Percentiles rank a stretch among this genome's conserved stretches.
These are phyloP conservation scores for Wickerhamiella parazyma DNA, from an alignment of 805 yeast genomes.

Conservation along the genomic window DNA sequence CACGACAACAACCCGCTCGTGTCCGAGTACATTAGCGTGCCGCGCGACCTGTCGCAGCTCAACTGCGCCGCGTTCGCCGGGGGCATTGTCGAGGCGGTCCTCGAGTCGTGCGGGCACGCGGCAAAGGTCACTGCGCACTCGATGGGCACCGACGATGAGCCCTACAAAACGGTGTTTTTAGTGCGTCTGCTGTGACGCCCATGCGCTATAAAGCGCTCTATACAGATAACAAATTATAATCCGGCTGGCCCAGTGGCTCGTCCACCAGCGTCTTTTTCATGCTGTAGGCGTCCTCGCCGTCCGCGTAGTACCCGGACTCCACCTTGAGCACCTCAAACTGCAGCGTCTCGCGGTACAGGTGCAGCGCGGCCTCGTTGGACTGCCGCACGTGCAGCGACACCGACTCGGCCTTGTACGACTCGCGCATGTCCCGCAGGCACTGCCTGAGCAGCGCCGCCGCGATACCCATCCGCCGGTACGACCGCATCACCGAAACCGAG, in stretches of 20 bases:
- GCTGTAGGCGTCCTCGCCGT: slow-evolving; percentile 94
- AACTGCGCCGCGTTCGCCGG: slow-evolving; percentile 77
- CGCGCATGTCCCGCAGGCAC: slow-evolving; percentile 64
- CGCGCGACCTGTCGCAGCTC: slow-evolving; percentile 62
- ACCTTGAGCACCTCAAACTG: slow-evolving; percentile 68
- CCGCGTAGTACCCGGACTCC: slow-evolving; percentile 85
- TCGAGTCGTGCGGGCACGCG: slow-evolving; percentile 58
- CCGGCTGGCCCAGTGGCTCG: not conserved
- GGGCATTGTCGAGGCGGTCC: slow-evolving; percentile 70
- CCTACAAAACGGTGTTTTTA: slow-evolving; percentile 60
- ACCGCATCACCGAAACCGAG: slow-evolving; percentile 85
- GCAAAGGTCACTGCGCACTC: slow-evolving; percentile 76
- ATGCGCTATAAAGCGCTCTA: too few species aligned
- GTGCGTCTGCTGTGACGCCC: too few species aligned
- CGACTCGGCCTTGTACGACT: slow-evolving; percentile 64
- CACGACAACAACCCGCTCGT: slow-evolving; percentile 61
- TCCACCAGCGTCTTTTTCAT: slow-evolving; percentile 47
- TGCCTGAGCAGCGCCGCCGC: slow-evolving; percentile 80
- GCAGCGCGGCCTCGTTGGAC: slow-evolving; percentile 87
- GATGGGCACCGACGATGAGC: slow-evolving; percentile 44
- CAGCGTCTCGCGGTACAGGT: slow-evolving; percentile 75
- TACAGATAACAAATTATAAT: not conserved
- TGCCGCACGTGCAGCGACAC: slow-evolving; percentile 89
- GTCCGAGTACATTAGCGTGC: slow-evolving; percentile 60
- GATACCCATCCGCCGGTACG: slow-evolving; percentile 87